These are phyloP conservation scores for Paecilomyces niveus DNA, from an alignment of 2,329 filamentous ascomycete species.

Conservation along the genomic window DNA sequence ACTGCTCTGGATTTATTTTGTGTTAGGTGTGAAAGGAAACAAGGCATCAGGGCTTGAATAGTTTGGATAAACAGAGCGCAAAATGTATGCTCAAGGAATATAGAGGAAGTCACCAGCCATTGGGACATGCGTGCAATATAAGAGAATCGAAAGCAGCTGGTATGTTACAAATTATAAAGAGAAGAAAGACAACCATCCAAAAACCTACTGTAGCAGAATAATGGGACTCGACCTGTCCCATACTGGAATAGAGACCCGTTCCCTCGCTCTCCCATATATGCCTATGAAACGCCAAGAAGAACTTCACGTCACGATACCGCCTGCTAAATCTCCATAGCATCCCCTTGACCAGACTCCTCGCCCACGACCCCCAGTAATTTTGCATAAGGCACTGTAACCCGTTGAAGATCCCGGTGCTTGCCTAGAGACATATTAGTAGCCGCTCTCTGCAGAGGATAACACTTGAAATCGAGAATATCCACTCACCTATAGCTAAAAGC, in stretches of 20 bases:
- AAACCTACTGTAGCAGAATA: background rate
- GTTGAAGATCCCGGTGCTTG: constrained; percentile 90
- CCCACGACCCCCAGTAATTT: constrained; percentile 59
- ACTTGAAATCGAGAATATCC: constrained; percentile 13
- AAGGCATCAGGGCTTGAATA: background rate
- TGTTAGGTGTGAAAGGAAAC: background rate
- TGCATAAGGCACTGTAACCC: constrained; percentile 91
- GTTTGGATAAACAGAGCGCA: background rate
- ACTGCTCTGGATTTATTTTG: background rate
- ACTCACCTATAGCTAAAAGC: constrained; percentile 81
- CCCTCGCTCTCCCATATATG: background rate
- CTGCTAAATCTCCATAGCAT: constrained; percentile 30
- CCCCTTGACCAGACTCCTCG: constrained; percentile 21
- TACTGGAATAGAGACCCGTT: background rate
- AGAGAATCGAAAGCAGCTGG: background rate
- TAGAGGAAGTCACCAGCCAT: background rate
- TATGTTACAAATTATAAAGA: background rate
- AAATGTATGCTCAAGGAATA: background rate
- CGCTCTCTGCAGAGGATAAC: constrained; percentile 2
- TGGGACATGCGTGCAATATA: background rate
- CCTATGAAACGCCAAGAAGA: constrained; percentile 13
- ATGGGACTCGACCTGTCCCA: background rate
- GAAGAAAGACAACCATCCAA: background rate
- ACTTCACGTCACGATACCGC: background rate
- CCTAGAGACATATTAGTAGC: constrained; percentile 46